Percentiles rank a stretch among this genome's conserved stretches.
These are phyloP conservation scores for Pythium phragmiticola DNA, from an alignment of 352 stramenopile species.

Conservation along the genomic window DNA sequence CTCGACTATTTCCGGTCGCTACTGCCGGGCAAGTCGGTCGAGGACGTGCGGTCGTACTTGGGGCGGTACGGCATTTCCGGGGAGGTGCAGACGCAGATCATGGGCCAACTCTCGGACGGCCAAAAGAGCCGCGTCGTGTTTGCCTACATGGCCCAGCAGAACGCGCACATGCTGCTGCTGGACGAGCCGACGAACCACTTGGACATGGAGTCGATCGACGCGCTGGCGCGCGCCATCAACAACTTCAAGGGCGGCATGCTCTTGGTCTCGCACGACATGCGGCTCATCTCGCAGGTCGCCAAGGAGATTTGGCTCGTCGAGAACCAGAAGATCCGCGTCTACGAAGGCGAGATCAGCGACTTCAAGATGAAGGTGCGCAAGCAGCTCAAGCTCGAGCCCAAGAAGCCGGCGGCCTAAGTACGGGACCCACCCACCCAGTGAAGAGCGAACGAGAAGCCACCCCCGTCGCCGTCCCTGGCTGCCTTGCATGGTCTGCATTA, in stretches of 20 bases:
- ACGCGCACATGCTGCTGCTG: constrained; percentile 95
- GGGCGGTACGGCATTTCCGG: constrained; percentile 96
- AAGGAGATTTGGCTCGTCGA: constrained; percentile 99
- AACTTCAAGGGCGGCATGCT: constrained; percentile 97
- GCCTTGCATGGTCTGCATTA: neutral
- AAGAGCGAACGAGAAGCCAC: neutral
- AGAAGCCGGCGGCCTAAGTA: constrained; percentile 26
- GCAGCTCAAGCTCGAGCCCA: constrained; percentile 78
- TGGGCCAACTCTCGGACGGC: constrained; percentile 95
- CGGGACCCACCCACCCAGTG: neutral
- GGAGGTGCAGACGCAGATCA: constrained; percentile 96
- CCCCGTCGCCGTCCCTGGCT: neutral
- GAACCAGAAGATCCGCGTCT: constrained; percentile 94
- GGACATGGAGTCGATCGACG: constrained; percentile 97
- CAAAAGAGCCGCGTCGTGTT: constrained; percentile 98
- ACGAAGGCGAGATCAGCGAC: constrained; percentile 97
- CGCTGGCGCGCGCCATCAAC: constrained; percentile 97
- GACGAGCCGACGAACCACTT: constrained; percentile 91
- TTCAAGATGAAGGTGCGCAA: constrained; percentile 95
- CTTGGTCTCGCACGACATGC: constrained; percentile 99
- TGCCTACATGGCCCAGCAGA: constrained; percentile 96
- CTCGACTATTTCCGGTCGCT: constrained; percentile 96
- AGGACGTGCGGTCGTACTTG: constrained; percentile 95
- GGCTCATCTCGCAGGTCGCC: constrained; percentile 97
- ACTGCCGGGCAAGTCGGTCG: constrained; percentile 92